These are phyloP conservation scores for Plantago major DNA, from an alignment of 257 asterid species.

Conservation along the genomic window DNA sequence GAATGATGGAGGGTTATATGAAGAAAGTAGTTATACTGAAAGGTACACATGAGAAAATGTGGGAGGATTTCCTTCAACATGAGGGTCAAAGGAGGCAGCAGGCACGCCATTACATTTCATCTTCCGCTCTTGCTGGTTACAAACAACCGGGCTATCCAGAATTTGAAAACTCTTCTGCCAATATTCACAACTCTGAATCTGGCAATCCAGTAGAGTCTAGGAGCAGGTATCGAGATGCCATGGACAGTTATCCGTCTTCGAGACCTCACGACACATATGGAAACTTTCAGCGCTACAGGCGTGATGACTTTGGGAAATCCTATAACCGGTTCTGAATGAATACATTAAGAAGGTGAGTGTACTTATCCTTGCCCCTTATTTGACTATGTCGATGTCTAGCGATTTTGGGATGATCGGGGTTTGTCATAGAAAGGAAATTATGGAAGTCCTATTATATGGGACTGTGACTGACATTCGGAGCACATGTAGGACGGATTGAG, in stretches of 20 bases:
- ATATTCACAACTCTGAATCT: slow-evolving; percentile 51
- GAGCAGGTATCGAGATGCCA: slow-evolving; percentile 53
- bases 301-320: slow-evolving; percentile 61
- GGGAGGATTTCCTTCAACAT: slow-evolving; percentile 79
- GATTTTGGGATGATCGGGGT: slow-evolving; percentile 13
- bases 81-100: slow-evolving; percentile 67
- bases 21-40: slow-evolving; percentile 53
- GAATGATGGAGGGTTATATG: slow-evolving; percentile 61
- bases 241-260: slow-evolving; percentile 61
- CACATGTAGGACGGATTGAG: slow-evolving; percentile 3
- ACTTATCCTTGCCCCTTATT: slow-evolving; percentile 25
- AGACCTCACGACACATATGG: slow-evolving; percentile 58
- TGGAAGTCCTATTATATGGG: slow-evolving; percentile 9
- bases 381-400: slow-evolving; percentile 15
- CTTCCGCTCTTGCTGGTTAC: slow-evolving; percentile 55
- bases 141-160: slow-evolving; percentile 46
- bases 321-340: slow-evolving; percentile 58
- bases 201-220: slow-evolving; percentile 49
- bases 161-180: slow-evolving; percentile 45
- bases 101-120: slow-evolving; percentile 39
- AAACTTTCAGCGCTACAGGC: slow-evolving; percentile 70
- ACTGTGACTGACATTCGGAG: slow-evolving; percentile 4
- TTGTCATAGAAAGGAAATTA: slow-evolving; percentile 18
- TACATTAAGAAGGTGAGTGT: slow-evolving; percentile 60
- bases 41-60: slow-evolving; percentile 63